Base-by-base conservation (phyloP, 257 asterid genomes). In the Ilex aquifolium region DNA sequence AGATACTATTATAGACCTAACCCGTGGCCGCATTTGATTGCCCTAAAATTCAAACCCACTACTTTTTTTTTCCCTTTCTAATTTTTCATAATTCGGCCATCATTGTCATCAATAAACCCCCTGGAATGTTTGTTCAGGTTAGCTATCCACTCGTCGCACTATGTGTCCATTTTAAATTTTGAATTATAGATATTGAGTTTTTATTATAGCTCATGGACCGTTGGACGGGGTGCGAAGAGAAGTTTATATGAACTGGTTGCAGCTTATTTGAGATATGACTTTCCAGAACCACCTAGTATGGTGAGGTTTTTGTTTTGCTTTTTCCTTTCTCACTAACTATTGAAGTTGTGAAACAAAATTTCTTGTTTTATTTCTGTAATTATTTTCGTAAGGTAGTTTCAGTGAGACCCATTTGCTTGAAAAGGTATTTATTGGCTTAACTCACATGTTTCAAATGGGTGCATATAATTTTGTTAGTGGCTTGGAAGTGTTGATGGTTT, bases 111-210 rank as follows among this genome's bases (percentile, higher is more conserved):
- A 92, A 92, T 66, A 92, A 92, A 81, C 99, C 96, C 0, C 91
- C 89, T 51, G 96, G 97, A 74, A 80, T 92, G 83, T 91, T 97
- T 48, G 99, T 92, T 57, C 99, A 92, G 95, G 96, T 92, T 62
- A 53, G 42, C 36, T 69, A 8, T 6, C 2, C 51, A 10, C 13
- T 8, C 51, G 4, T 46, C 51, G 2, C 14, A 46, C 15, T 46
- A 3, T 2, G 12, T 30, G 56, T 4, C 15, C 31, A 44, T 52
- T 46, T 55, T 64, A 62, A 48, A 64, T 61, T 5, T 56, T 30
- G 27, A 62, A 63, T 53, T 72, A 69, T 74, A 61, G 60, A 54
- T 49, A 17, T 44, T 66, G 60, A 16, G 54, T 13, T 56, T 55
- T 30, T 51, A 57, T 66, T 56, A 71, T 59, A 62, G 17, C 31